Evolutionary conservation across 768 basidiomycete genomes (phyloP), one percentile per base, ranked within the genome.

Genomic region (Pisolithus tinctorius): DNA sequence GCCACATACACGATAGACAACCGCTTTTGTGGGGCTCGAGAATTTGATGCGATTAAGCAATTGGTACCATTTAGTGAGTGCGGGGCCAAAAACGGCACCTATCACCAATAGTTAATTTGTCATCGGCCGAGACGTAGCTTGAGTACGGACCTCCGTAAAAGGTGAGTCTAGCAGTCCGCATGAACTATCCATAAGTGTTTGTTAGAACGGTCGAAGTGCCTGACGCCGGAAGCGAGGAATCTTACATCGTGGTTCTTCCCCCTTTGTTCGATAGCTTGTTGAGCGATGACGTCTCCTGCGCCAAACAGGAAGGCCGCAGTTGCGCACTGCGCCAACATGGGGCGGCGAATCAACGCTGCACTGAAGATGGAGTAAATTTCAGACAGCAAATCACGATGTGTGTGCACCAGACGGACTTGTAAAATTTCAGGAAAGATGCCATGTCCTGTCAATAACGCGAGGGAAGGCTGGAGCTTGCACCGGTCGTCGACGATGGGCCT

Each of bases 51-150:
- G 69, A 59, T 88, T 82, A 49, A 93, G 74, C 53, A 84, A 69
- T 47, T 78, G 72, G 59, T 87, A 90, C 91, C 92, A 94, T 53
- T 81, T 85, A 1, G 89, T 88, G 63, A 93, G 74, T 13, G 78
- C 74, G 4, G 93, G 90, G 2, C 88, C 91, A 67, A 94, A 92
- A 49, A 94, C 67, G 6, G 70, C 77, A 36, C 86, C 86, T 78
- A 51, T 45, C 17, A 31, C 16, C 17, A n/a, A 45, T 42, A 2
- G 2, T 45, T 2, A 36, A 45, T 43, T 20, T 50, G 39, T 48
- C 39, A 16, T 27, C 20, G 9, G 4, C 10, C 5, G 11, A 6
- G 42, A 26, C 9, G 4, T 1, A 6, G 23, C 37, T 31, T 26
- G 23, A 39, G 31, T 47, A 45, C 7, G 4, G 51, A 80, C 88